Base-by-base conservation (phyloP, 2,329 filamentous ascomycete species). In the Westerdykella aurantiaca region DNA sequence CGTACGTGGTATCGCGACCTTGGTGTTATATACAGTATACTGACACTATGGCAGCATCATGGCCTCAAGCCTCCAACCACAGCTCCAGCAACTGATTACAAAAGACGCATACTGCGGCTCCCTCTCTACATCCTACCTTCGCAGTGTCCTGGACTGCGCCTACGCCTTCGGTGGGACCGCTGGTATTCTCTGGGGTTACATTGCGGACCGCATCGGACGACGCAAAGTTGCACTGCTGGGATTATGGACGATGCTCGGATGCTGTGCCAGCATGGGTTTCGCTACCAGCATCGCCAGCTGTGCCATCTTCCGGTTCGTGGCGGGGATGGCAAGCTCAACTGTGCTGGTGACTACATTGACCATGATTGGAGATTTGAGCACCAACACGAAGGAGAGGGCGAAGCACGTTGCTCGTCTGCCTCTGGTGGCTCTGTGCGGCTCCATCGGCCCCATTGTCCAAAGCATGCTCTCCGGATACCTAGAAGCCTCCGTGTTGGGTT, bases 131-230 rank as follows among this genome's bases (percentile, higher is more conserved):
- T 71, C 70, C 2, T 74, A 74, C 43, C 61, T 73, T 38, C 67
- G 68, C 41, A 72, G 70, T 42, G 67, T 73, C n/a, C 63, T 74
- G 37, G 70, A 73, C 43, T 72, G 71, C 57, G 69, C 71, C 17
- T 75, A 73, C 51, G 71, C 70, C 16, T 69, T 74, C 43, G 72
- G 72, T 18, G 68, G 69, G 34, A 67, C 69, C 25, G 65, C 60
- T 34, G 72, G 72, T 33, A 57, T 72, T 12, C 63, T 71, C 40
- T 74, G 71, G 70, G 72, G 72, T 18, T 68, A 67, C 42, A 58
- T 71, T 16, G 58, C 70, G 5, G 72, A 74, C 49, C 64, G 65
- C 29, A 55, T 68, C 48, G 72, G 72, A 23, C 63, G 72, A 6
- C 63, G 69, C 37, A 66, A 63, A n/a, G 63, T 72, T n/a, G 69